Base-by-base conservation (phyloP, 2,329 filamentous ascomycete genomes). In the Phaeosphaeria sp. region DNA sequence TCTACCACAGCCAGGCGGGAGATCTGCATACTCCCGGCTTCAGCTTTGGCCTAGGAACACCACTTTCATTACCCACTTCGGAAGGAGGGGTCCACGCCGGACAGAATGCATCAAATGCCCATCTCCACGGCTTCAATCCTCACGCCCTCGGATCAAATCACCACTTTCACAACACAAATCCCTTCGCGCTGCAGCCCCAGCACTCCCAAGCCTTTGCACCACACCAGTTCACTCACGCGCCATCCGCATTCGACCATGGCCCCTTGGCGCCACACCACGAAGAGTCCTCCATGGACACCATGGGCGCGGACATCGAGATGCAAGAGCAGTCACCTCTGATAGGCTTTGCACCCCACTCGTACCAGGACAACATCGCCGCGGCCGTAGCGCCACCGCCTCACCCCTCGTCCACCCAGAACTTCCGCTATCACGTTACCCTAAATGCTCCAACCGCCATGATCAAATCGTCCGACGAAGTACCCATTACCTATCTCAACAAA, bases 401-500 rank as follows among this genome's bases (percentile, higher is more conserved):
- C n/a, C 60, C 57, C 22, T 73, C 77, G 22, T 74, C 77, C 9
- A 77, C 72, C 39, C 81, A 84, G 63, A 83, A 82, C 61, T 97
- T 97, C 73, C 91, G 95, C 42, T 98, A 92, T 73, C 91, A 95
- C 73, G 90, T 92, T 50, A 95, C 92, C 0, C 80, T 99, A 46
- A 96, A 96, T 75, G 94, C 95, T 1, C 93, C 94, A 2, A 99
- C 95, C 0, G 95, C 95, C 7, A 99, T 98, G 95, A 90, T 96
- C 72, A 96, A 91, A 76, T 89, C 93, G 60, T 79, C 88, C 1
- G 90, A 96, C 59, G 94, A 98, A 75, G 96, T 98, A 22, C 95
- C 95, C 0, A 87, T 98, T n/a, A 97, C 94, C 0, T 99, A 99
- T 74, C 85, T 99, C 18, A 99, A 99, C 81, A 98, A 98, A 78